Evolutionary conservation across 1,139 yeast genomes (phyloP).

Genomic region (Torulaspora globosa): DNA sequence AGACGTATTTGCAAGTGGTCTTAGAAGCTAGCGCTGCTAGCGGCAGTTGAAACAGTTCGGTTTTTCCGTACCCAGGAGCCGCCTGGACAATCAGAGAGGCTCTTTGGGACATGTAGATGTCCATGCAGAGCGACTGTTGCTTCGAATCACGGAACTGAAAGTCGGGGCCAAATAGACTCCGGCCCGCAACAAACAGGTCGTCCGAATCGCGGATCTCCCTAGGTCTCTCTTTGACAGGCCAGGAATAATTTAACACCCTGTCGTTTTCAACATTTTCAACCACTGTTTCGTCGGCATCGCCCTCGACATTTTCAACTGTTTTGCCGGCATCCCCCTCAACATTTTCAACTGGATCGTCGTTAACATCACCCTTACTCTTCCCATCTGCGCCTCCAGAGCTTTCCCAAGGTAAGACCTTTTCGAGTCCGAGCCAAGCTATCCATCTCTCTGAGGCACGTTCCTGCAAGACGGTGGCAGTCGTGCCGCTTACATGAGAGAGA

Average conservation of each 20-base stretch:
- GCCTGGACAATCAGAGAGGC: not conserved
- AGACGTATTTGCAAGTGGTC: not conserved
- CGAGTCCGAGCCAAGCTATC: conserved; percentile 1
- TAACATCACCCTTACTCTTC: too few species aligned
- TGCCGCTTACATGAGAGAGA: not conserved
- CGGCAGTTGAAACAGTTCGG: not conserved
- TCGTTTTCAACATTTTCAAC: too few species aligned
- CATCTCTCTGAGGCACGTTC: conserved; percentile 5
- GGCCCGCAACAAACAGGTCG: not conserved
- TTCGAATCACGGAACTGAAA: not conserved
- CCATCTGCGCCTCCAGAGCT: too few species aligned
- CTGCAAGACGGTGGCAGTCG: not conserved
- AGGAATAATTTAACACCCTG: too few species aligned
- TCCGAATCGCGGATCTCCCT: not conserved
- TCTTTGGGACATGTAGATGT: not conserved
- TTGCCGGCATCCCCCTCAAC: too few species aligned
- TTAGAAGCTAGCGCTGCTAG: not conserved
- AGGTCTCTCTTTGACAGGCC: too few species aligned
- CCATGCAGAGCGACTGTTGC: not conserved
- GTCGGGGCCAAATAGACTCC: not conserved
- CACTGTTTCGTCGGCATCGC: too few species aligned
- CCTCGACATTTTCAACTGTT: too few species aligned
- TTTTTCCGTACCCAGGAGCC: not conserved
- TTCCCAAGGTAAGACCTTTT: not conserved
- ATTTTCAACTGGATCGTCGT: too few species aligned